A percentile compares a stretch with the other conserved stretches of the same genome.
Evolutionary conservation across 257 asterid genomes (phyloP).

Genomic region (Solanum clarkiae): DNA sequence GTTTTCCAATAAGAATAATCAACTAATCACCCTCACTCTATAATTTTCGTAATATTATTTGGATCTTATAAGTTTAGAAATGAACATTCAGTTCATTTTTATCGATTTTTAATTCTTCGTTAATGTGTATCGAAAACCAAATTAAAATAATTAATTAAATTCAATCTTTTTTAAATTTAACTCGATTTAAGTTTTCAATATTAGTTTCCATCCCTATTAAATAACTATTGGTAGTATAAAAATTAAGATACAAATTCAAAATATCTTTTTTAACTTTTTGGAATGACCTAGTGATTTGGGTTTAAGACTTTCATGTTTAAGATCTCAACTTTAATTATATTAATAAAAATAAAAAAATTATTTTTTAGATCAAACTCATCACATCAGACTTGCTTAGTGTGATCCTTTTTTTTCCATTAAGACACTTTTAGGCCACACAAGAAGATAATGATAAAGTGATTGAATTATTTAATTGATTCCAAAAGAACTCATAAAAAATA

Average conservation of each 20-base stretch:
- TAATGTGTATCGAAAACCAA: background rate
- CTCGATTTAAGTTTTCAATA: background rate
- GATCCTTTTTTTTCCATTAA: too few species aligned
- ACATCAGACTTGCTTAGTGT: rapidly evolving
- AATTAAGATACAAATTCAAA: background rate
- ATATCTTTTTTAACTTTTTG: too few species aligned
- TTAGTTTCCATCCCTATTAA: background rate
- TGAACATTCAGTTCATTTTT: background rate
- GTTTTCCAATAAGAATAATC: too few species aligned
- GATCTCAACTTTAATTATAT: too few species aligned
- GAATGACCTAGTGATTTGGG: rapidly evolving
- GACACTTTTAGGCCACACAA: background rate
- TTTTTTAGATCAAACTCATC: too few species aligned
- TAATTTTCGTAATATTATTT: background rate
- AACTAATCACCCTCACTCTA: too few species aligned
- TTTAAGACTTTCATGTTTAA: too few species aligned
- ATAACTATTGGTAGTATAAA: background rate
- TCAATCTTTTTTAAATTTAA: too few species aligned
- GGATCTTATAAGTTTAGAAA: background rate
- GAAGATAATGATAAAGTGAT: background rate
- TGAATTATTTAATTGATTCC: background rate
- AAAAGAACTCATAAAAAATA: background rate
- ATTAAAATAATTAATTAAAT: background rate
- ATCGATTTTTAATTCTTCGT: background rate
- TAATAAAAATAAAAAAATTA: too few species aligned